These are phyloP conservation scores for Symbiodinium pilosum DNA, from an alignment of 73 alveolate genomes.

Conservation along the genomic window DNA sequence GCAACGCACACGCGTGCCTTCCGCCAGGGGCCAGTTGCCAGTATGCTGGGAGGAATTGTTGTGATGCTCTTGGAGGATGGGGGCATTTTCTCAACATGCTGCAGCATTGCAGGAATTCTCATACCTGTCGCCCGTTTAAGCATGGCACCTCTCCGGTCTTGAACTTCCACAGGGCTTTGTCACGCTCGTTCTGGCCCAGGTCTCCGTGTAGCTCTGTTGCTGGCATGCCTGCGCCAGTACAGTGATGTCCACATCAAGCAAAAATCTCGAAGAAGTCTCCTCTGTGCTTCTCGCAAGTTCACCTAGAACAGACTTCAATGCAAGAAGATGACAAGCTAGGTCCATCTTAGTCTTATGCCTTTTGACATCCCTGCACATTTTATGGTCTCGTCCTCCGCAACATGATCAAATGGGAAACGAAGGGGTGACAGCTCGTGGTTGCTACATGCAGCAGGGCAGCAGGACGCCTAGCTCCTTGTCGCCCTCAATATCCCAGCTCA, in stretches of 20 bases:
- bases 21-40: background rate
- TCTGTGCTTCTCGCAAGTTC: background rate
- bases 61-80: background rate
- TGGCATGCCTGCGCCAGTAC: conserved; percentile 32
- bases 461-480: conserved; percentile 69
- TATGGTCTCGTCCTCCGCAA: too few relatives aligned
- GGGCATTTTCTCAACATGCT: background rate
- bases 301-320: background rate
- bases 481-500: conserved; percentile 64
- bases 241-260: too few relatives aligned
- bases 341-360: too few relatives aligned
- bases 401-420: too few relatives aligned
- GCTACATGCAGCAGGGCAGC: background rate
- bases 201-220: conserved; percentile 98
- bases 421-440: too few relatives aligned
- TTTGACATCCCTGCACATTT: too few relatives aligned
- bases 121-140: too few relatives aligned
- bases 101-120: too few relatives aligned
- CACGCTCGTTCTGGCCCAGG: conserved; percentile 97
- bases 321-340: too few relatives aligned
- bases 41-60: background rate
- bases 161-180: conserved; percentile 97
- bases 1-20: conserved; percentile 97
- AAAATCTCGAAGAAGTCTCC: background rate
- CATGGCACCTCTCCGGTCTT: conserved; percentile 96